Base-by-base conservation (phyloP, 2,329 filamentous ascomycete genomes). In the Blastomyces parvus region DNA sequence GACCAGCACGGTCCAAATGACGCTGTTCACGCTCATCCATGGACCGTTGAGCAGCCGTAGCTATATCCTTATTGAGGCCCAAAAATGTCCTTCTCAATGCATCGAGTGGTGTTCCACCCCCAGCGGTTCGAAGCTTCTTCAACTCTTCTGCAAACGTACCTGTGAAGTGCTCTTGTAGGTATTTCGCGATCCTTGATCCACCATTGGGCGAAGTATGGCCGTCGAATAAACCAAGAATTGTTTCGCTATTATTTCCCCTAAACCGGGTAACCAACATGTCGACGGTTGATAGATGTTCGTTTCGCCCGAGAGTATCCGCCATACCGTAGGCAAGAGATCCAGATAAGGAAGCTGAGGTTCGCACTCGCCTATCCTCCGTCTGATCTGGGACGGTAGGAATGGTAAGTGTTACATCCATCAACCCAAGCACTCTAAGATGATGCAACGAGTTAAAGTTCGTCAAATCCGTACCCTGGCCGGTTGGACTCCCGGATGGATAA, bases 341-440 rank as follows among this genome's bases (percentile, higher is more conserved):
- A 25, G 95, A 92, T 63, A 93, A 79, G 0, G 93, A 96, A n/a
- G 92, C 92, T 36, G 94, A 95, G n/a, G 94, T 97, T 71, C 94
- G 86, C 62, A 99, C 91, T 81, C 94, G 89, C 65, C 92, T 86
- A 74, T 99, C 93, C 74, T 97, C 92, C 66, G 88, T 96, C 74
- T 97, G 89, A 70, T 99, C 94, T 0, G 94, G 94, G 59, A 97
- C 92, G 57, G 88, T 95, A 3, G 91, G 90, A 57, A 93, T 91
- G 22, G 90, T 97, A 66, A 97, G 84, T 0, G 94, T 99, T 36
- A 99, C 94, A 78, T 99, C 94, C 92, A 99, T 99, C 70, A 99
- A 78, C 33, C 94, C 94, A 46, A 99, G 82, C 19, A 97, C 88
- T 44, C 94, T 84, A 62, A 99, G 81, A 71, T 96, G 93, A 60